Conservation (phyloP, 345 rosid species). For the Syzygium aqueum region DNA sequence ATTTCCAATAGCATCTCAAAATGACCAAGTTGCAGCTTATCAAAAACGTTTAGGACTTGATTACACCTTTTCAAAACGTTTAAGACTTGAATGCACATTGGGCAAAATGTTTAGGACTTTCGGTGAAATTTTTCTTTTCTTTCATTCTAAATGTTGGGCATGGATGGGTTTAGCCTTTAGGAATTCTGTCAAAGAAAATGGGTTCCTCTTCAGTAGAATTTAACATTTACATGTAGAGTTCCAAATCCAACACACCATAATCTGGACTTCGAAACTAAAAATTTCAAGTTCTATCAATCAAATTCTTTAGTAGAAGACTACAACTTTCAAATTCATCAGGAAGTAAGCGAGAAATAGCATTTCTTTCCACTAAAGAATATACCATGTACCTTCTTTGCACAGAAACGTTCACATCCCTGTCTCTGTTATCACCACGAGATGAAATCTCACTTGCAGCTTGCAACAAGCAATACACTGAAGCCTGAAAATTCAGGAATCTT, state of each 20-base stretch:
- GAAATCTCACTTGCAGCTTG: slow-evolving; percentile 91
- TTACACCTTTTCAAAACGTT: not conserved
- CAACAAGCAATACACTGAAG: slow-evolving; percentile 68
- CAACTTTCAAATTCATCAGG: not conserved
- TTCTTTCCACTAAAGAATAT: not conserved
- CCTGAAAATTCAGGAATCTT: slow-evolving; percentile 45
- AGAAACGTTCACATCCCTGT: slow-evolving; percentile 61
- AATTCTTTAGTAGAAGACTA: not conserved
- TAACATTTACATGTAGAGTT: not conserved
- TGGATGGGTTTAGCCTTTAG: not conserved
- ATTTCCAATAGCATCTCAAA: not conserved
- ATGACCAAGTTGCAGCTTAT: not conserved
- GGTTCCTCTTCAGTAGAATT: not conserved
- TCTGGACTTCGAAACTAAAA: not conserved
- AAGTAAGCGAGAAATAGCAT: not conserved
- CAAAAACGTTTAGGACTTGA: not conserved
- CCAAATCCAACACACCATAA: not conserved
- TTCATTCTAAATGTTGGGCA: not conserved
- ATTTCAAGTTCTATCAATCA: not conserved
- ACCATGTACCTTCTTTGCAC: slow-evolving; percentile 67
- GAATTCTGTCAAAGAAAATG: not conserved
- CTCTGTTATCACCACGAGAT: slow-evolving; percentile 64
- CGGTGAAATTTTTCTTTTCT: not conserved
- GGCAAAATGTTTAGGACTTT: not conserved
- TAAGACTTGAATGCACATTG: not conserved